A percentile compares a stretch with the other conserved stretches of the same genome.
Conservation (phyloP, 352 stramenopile species). For the Pythium monospermum region DNA sequence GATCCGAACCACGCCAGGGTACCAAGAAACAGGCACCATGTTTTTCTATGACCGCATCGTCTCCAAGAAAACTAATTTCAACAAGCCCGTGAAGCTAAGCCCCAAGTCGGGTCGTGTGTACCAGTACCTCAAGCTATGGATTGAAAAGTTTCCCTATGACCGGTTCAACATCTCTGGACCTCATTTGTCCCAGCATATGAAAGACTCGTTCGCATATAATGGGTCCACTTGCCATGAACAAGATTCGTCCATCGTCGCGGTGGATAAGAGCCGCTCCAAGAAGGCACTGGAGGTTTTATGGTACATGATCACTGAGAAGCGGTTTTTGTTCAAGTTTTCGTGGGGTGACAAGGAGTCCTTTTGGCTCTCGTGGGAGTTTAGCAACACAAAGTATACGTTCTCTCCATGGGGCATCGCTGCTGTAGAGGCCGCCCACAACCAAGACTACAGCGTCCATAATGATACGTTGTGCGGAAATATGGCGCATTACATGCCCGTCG, state of each 20-base stretch:
- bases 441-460: constrained; percentile 47
- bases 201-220: constrained; percentile 36
- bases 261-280: constrained; percentile 49
- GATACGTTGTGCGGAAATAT: constrained; percentile 65
- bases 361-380: constrained; percentile 68
- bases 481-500: constrained; percentile 45
- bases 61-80: constrained; percentile 45
- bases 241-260: constrained; percentile 65
- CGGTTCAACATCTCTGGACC: constrained; percentile 23
- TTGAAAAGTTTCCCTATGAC: constrained; percentile 38
- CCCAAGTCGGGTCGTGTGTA: constrained; percentile 22
- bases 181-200: constrained; percentile 26
- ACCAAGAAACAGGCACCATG: constrained; percentile 38
- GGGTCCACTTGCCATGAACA: constrained; percentile 52
- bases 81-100: constrained; percentile 27
- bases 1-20: constrained; percentile 34
- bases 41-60: constrained; percentile 75
- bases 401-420: constrained; percentile 56
- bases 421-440: constrained; percentile 38
- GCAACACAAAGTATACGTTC: constrained; percentile 49
- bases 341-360: constrained; percentile 74
- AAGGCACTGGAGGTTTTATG: constrained; percentile 56
- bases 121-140: constrained; percentile 28
- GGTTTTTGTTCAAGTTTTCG: constrained; percentile 61
- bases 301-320: constrained; percentile 58